Base-by-base conservation (phyloP, 148 eudicot species). In the Rhododendron mucronatum region DNA sequence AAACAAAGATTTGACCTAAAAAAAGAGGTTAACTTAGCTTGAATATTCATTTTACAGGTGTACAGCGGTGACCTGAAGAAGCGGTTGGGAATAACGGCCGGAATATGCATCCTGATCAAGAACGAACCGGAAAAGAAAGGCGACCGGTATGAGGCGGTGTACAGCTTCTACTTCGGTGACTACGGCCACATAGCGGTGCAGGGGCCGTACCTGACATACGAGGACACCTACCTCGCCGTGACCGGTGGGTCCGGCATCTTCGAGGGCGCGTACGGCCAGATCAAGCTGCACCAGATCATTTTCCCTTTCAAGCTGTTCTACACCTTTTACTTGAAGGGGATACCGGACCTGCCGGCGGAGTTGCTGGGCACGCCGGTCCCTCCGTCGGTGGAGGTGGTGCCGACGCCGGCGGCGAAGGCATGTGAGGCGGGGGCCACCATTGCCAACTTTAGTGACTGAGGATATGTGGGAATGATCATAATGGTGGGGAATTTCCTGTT, bases 261-360 rank as follows among this genome's bases (percentile, higher is more conserved):
- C 51, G 95, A 92, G 81, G 97, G 98, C 1, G 98, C 87, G 1
- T 89, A 88, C 84, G 98, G 98, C 9, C 91, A 93, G 76, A 94
- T 95, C 53, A 95, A 90, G 89, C 85, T 95, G 82, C 93, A 92
- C 1, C 97, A 95, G 86, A 82, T 95, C 12, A 87, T 95, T 21
- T 95, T 92, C 88, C 98, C 98, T 0, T 90, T 95, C 85, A 95
- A 95, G 93, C 82, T 95, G 12, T 94, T 93, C 89, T 95, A 95
- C 86, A 95, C 96, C 18, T 94, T 95, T 50, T 91, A 92, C 80
- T 77, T 95, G 86, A 93, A 95, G 88, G 98, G 98, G 0, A 91
- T 95, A 23, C 87, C 90, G 21, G 91, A 92, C 63, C 80, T 95
- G 89, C 98, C 97, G 35, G 84, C 82, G 59, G 94, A 91, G 85